Evolutionary conservation across 306 rosid genomes (phyloP).

Genomic region (Trifolium repens): DNA sequence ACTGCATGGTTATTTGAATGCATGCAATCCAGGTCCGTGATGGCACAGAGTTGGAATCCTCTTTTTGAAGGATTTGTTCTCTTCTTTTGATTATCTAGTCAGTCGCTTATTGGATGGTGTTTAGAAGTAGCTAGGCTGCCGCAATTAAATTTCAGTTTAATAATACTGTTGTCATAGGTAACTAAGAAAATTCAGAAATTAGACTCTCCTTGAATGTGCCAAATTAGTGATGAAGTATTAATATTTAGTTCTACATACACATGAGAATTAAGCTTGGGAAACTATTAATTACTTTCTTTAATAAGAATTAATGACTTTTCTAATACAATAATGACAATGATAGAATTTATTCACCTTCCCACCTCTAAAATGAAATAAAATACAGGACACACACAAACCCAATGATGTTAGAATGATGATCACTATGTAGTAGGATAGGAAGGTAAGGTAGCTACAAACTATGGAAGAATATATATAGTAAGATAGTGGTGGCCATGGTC

Average conservation of each 20-base stretch:
- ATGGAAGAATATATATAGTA: background rate
- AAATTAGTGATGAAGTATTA: too few relatives aligned
- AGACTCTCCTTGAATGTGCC: too few relatives aligned
- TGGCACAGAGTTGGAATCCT: too few relatives aligned
- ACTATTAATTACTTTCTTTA: background rate
- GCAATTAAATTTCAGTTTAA: too few relatives aligned
- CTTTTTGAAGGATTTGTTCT: too few relatives aligned
- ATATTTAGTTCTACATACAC: background rate
- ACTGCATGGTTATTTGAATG: too few relatives aligned
- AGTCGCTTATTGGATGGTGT: too few relatives aligned
- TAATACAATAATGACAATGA: background rate
- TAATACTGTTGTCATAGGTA: too few relatives aligned
- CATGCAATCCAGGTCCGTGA: too few relatives aligned
- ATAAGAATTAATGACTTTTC: background rate
- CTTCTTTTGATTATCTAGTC: too few relatives aligned
- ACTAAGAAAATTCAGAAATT: too few relatives aligned
- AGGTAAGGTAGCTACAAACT: background rate
- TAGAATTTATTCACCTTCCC: background rate
- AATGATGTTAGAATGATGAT: background rate
- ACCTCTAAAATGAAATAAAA: background rate
- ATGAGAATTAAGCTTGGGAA: background rate
- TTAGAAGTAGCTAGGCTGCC: too few relatives aligned
- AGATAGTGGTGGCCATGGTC: slow-evolving; percentile 2
- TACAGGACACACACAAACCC: background rate
- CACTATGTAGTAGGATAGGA: background rate